Evolutionary conservation across 2,329 filamentous ascomycete species (phyloP).

Genomic region (Penicillium griseofulvum): DNA sequence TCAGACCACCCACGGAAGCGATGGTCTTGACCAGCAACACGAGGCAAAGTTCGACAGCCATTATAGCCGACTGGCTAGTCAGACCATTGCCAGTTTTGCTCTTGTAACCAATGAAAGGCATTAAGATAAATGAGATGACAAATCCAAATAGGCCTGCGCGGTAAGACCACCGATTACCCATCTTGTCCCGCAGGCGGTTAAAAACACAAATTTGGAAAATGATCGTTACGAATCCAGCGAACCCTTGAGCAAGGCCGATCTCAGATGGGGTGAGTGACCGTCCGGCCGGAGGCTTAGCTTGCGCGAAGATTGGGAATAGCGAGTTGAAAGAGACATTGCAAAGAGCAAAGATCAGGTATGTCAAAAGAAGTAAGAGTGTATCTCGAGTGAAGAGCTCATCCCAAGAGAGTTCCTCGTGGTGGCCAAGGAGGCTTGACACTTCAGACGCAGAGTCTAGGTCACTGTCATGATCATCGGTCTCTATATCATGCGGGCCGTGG

Average conservation of each 20-base stretch:
- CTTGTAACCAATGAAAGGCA: conserved; percentile 85
- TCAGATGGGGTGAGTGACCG: conserved; percentile 71
- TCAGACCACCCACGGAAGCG: conserved; percentile 82
- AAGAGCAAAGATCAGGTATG: conserved; percentile 90
- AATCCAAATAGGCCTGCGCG: conserved; percentile 75
- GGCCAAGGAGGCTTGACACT: conserved; percentile 36
- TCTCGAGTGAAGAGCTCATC: conserved; percentile 72
- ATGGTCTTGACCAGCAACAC: conserved; percentile 87
- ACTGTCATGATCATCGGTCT: conserved; percentile 39
- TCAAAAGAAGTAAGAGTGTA: conserved; percentile 75
- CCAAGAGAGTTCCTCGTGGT: conserved; percentile 51
- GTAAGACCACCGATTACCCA: conserved; percentile 86
- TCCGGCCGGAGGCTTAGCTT: conserved; percentile 71
- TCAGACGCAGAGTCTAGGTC: conserved; percentile 47
- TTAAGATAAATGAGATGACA: conserved; percentile 75
- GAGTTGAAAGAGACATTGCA: conserved; percentile 95
- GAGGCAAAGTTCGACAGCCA: conserved; percentile 77
- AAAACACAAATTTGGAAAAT: conserved; percentile 87
- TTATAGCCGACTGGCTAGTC: conserved; percentile 63
- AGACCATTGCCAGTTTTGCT: conserved; percentile 59
- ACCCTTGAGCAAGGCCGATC: conserved; percentile 80
- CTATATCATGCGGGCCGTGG: conserved; percentile 26
- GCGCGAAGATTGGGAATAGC: conserved; percentile 88
- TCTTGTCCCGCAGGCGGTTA: conserved; percentile 69
- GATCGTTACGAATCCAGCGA: conserved; percentile 82